phyloP scores from a whole-genome alignment of 179 eudicot species.

The Spinacia oleracea region DNA sequence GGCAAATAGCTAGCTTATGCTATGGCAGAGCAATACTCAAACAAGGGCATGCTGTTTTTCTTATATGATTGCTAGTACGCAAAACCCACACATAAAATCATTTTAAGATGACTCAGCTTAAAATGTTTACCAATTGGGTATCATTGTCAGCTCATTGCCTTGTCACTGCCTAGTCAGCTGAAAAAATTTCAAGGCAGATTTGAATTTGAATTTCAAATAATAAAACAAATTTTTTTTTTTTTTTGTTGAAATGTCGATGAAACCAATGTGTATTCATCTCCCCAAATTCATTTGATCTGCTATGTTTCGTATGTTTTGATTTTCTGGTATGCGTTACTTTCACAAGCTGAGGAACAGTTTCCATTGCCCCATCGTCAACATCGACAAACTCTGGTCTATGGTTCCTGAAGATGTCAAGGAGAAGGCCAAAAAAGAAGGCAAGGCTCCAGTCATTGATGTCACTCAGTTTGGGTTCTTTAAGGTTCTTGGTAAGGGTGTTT shows the following conservation, averaged over 20 bases:
- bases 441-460: slow-evolving; percentile 49
- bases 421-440: slow-evolving; percentile 37
- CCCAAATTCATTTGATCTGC: too few species aligned
- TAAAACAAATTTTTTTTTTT: too few species aligned
- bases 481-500: slow-evolving; percentile 54
- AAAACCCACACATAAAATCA: too few species aligned
- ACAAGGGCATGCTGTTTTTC: background rate
- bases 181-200: too few species aligned
- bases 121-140: too few species aligned
- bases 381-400: slow-evolving; percentile 53
- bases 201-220: too few species aligned
- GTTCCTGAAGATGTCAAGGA: slow-evolving; percentile 46
- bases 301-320: too few species aligned
- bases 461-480: slow-evolving; percentile 58
- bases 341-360: slow-evolving; percentile 63
- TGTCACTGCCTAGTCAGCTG: too few species aligned
- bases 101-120: too few species aligned
- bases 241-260: too few species aligned
- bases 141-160: too few species aligned
- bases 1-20: background rate
- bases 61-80: background rate
- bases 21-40: background rate
- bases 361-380: slow-evolving; percentile 53
- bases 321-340: slow-evolving; percentile 75
- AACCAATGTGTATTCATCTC: too few species aligned